phyloP scores from a whole-genome alignment of 1,284 basidiomycete species.

The Fomitopsis betulina region DNA sequence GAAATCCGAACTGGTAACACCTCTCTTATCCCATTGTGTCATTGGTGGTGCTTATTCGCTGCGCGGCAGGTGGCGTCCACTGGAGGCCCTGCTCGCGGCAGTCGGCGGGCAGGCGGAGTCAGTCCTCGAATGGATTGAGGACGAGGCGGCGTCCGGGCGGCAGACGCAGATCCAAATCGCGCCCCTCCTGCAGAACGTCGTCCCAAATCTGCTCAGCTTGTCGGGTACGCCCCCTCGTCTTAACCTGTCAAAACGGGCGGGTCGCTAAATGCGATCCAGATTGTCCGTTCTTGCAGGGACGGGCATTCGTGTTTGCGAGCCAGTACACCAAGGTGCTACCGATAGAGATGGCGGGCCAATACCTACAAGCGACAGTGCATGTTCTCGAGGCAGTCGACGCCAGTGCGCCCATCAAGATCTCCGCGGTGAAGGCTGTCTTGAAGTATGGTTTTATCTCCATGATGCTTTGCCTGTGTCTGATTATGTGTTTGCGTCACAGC shows the following conservation, averaged over 20 bases:
- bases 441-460: conserved; percentile 51
- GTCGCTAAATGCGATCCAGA: conserved; percentile 38
- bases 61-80: conserved; percentile 74
- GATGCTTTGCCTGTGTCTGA: neutral
- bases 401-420: conserved; percentile 85
- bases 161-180: conserved; percentile 74
- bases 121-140: conserved; percentile 73
- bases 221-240: conserved; percentile 41
- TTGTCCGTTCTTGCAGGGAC: conserved; percentile 87
- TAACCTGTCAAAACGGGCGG: too few relatives aligned
- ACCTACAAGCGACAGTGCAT: conserved; percentile 81
- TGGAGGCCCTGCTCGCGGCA: conserved; percentile 82
- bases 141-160: conserved; percentile 61
- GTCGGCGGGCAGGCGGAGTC: conserved; percentile 83
- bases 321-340: conserved; percentile 81
- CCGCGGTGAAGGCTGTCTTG: conserved; percentile 87
- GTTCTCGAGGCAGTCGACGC: conserved; percentile 75
- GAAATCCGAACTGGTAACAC: conserved; percentile 49
- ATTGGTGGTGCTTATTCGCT: neutral
- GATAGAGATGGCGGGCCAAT: conserved; percentile 69
- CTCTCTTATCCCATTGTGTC: neutral
- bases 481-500: conserved; percentile 32
- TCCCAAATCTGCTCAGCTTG: conserved; percentile 72
- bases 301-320: conserved; percentile 92
- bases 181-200: conserved; percentile 69